Evolutionary conservation across 176 grass and related monocot species (phyloP).

Genomic region (Themeda triandra): DNA sequence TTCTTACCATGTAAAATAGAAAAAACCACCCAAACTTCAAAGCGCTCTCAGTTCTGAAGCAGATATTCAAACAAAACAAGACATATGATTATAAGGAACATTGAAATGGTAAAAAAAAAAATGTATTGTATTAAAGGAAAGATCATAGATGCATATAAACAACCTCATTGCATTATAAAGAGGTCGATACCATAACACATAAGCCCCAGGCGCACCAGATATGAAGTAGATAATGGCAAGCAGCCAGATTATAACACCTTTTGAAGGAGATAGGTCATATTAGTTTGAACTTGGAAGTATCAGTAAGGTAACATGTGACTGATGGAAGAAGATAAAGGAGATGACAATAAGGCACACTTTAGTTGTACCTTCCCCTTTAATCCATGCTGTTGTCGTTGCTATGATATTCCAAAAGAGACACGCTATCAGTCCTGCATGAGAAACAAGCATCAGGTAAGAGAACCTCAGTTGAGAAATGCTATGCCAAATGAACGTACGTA

Average conservation of each 20-base stretch:
- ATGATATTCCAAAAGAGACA: conserved; percentile 93
- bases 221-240: conserved; percentile 98
- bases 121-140: conserved; percentile 3
- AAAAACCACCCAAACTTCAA: conserved; percentile 99
- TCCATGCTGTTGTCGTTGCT: conserved; percentile 85
- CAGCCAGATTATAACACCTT: conserved; percentile 91
- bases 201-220: conserved; percentile 90
- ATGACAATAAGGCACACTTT: background rate
- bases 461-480: background rate
- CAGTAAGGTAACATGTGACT: background rate
- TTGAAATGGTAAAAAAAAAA: background rate
- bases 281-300: background rate
- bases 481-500: conserved; percentile 3
- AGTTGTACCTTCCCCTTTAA: conserved; percentile 84
- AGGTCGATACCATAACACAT: conserved; percentile 83
- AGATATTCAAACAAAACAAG: conserved; percentile 21
- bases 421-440: conserved; percentile 52
- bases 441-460: background rate
- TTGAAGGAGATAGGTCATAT: conserved; percentile 21
- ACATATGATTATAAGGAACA: conserved; percentile 10
- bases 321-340: conserved; percentile 12
- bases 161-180: conserved; percentile 98
- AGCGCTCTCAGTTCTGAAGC: conserved; percentile 83
- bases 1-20: conserved; percentile 80
- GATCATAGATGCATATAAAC: background rate